A percentile compares a stretch with the other conserved stretches of the same genome.
Evolutionary conservation across 371 early-diverging fungal genomes (phyloP).

Genomic region (Lichtheimia hyalospora): DNA sequence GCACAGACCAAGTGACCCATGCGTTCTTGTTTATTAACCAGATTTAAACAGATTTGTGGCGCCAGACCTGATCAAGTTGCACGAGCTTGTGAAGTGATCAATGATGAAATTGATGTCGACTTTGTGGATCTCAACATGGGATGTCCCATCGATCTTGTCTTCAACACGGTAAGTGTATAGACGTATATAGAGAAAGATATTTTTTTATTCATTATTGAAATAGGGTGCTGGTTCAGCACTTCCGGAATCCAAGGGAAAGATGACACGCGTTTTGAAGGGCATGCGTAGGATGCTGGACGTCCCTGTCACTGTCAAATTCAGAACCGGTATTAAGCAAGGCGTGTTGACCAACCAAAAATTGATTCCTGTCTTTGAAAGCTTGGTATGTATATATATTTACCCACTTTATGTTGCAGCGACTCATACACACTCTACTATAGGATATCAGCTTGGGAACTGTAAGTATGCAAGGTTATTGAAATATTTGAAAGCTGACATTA

Average conservation of each 20-base stretch:
- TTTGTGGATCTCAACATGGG: constrained; percentile 97
- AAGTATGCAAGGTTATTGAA: constrained; percentile 23
- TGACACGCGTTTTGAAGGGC: constrained; percentile 77
- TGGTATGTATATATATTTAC: constrained; percentile 46
- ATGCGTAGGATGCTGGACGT: constrained; percentile 70
- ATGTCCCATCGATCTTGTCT: constrained; percentile 93
- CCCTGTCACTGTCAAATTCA: constrained; percentile 90
- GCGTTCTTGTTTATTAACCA: neutral
- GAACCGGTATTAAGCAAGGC: constrained; percentile 77
- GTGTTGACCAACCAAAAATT: constrained; percentile 74
- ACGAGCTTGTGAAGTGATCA: constrained; percentile 72
- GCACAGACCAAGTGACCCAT: neutral
- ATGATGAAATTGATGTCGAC: constrained; percentile 72
- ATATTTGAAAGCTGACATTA: neutral
- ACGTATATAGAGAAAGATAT: too few species aligned
- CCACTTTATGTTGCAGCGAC: neutral
- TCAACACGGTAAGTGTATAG: constrained; percentile 54
- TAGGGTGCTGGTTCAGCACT: constrained; percentile 89
- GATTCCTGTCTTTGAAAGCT: constrained; percentile 63
- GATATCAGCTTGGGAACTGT: constrained; percentile 48
- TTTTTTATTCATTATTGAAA: neutral
- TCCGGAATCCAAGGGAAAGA: constrained; percentile 63
- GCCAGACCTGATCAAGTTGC: constrained; percentile 65
- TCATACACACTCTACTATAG: constrained; percentile 12
- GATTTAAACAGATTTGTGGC: constrained; percentile 55